A percentile compares a stretch with the other conserved stretches of the same genome.
Conservation (phyloP, 148 eudicot genomes). For the Nepenthes gracilis region DNA sequence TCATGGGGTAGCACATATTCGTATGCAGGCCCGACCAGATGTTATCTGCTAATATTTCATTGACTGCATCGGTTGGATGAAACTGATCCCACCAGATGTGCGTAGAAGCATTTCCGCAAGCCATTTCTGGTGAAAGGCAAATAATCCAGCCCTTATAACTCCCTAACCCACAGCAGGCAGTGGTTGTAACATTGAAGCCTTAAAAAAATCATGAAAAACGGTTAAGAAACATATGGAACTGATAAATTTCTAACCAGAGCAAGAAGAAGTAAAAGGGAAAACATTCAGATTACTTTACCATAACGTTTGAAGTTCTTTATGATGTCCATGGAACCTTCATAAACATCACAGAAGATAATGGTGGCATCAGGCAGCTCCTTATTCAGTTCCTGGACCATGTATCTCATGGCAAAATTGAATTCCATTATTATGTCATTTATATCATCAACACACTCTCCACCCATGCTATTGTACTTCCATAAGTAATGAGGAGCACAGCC, state of each 20-base stretch:
- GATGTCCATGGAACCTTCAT: conserved; percentile 53
- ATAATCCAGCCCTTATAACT: conserved; percentile 64
- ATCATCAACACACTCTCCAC: conserved; percentile 62
- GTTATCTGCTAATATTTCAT: conserved; percentile 67
- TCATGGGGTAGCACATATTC: conserved; percentile 74
- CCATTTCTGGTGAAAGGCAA: conserved; percentile 76
- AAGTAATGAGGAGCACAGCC: conserved; percentile 93
- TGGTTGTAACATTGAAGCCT: conserved; percentile 55
- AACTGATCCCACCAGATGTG: conserved; percentile 98
- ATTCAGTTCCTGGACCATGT: conserved; percentile 53
- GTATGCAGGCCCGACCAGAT: conserved; percentile 77
- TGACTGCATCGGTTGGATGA: conserved; percentile 81
- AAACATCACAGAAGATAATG: conserved; percentile 67
- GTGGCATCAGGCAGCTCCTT: conserved; percentile 38
- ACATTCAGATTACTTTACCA: conserved; percentile 35
- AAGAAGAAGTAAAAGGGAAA: conserved; percentile 17
- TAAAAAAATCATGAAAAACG: not conserved
- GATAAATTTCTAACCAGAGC: not conserved
- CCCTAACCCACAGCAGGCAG: conserved; percentile 91
- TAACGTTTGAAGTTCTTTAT: conserved; percentile 43
- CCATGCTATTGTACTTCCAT: conserved; percentile 46
- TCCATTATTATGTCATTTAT: conserved; percentile 84
- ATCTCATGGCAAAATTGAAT: conserved; percentile 65
- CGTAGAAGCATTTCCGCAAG: conserved; percentile 63
- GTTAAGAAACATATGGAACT: not conserved